A percentile compares a stretch with the other conserved stretches of the same genome.
These are phyloP conservation scores for Mycena crocata DNA, from an alignment of 768 basidiomycete species.

Conservation along the genomic window DNA sequence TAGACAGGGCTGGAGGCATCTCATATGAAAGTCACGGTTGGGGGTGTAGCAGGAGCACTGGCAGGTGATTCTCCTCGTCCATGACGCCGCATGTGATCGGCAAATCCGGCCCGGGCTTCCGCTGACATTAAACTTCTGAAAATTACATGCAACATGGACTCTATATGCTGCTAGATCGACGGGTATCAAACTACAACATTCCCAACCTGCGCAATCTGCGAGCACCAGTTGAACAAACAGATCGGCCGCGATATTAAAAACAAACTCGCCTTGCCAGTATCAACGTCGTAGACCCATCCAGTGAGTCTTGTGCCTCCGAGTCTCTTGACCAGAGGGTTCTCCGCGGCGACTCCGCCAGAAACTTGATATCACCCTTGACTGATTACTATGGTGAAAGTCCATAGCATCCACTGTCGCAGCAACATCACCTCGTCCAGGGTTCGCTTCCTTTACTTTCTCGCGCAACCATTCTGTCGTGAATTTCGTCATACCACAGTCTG, in stretches of 20 bases:
- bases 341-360: constrained; percentile 50
- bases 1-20: constrained; percentile 10
- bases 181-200: too few species aligned
- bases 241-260: too few species aligned
- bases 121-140: too few species aligned
- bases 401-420: constrained; percentile 48
- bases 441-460: constrained; percentile 47
- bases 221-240: too few species aligned
- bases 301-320: constrained; percentile 50
- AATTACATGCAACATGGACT: too few species aligned
- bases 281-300: constrained; percentile 54
- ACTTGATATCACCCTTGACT: constrained; percentile 57
- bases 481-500: constrained; percentile 65
- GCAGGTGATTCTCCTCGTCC: too few species aligned
- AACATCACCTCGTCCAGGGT: constrained; percentile 36
- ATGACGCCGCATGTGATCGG: too few species aligned
- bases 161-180: too few species aligned
- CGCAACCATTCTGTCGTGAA: constrained; percentile 54
- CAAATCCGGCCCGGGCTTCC: too few species aligned
- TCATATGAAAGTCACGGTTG: too few species aligned
- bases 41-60: too few species aligned
- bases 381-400: constrained; percentile 55
- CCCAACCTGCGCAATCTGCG: too few species aligned
- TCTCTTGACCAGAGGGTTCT: constrained; percentile 54
- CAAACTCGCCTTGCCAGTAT: background rate